A percentile compares a stretch with the other conserved stretches of the same genome.
Evolutionary conservation across 1,284 basidiomycete genomes (phyloP).

Genomic region (Ganoderma lingzhi): DNA sequence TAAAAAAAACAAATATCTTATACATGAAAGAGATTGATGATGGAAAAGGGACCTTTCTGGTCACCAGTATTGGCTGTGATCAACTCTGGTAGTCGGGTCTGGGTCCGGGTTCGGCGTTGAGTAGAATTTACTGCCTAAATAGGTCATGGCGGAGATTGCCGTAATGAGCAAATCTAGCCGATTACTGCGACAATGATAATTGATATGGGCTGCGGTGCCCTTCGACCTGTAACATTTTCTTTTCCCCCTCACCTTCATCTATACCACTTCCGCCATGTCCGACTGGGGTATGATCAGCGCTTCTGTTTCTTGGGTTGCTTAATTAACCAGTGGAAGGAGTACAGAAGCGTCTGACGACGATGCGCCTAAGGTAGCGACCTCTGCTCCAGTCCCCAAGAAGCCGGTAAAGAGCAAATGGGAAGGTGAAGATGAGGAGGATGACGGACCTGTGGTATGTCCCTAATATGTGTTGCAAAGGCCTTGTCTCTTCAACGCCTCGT

Average conservation of each 20-base stretch:
- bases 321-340: conserved; percentile 39
- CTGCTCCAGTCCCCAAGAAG: conserved; percentile 48
- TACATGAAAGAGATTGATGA: too few species aligned
- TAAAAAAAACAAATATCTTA: too few species aligned
- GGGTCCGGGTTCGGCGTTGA: neutral
- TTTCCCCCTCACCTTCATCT: neutral
- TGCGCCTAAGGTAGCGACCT: conserved; percentile 48
- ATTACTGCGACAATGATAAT: neutral
- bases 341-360: conserved; percentile 62
- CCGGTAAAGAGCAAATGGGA: conserved; percentile 77
- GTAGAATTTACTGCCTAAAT: neutral
- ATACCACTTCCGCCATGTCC: conserved; percentile 24
- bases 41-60: neutral
- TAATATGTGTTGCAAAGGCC: neutral
- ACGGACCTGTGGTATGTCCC: conserved; percentile 59
- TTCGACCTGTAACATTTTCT: neutral
- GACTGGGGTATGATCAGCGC: conserved; percentile 29
- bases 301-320: neutral
- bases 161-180: conserved; percentile 1
- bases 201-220: neutral
- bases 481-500: conserved; percentile 16
- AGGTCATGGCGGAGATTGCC: conserved; percentile 5
- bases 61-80: neutral
- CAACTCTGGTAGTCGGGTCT: neutral
- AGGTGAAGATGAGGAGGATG: conserved; percentile 88